phyloP scores from a whole-genome alignment of 2,329 filamentous ascomycete genomes.

The Beauveria medogensis region DNA sequence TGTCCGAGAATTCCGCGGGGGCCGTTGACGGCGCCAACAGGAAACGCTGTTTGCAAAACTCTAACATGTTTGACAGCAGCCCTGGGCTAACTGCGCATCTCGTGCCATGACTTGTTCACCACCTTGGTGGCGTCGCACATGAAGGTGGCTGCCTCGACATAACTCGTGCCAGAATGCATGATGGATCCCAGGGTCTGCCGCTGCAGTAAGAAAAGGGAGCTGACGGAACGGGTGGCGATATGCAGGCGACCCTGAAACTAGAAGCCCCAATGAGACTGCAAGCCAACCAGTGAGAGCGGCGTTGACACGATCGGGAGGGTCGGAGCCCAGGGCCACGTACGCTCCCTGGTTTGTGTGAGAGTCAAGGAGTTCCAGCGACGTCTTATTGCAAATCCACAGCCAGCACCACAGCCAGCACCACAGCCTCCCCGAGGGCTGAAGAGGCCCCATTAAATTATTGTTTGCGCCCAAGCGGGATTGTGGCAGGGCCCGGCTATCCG shows the following conservation, averaged over 20 bases:
- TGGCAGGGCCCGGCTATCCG: neutral
- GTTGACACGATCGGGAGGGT: constrained; percentile 2
- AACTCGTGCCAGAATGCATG: neutral
- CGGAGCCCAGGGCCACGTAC: constrained; percentile 2
- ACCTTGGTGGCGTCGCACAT: neutral
- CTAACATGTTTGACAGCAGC: neutral
- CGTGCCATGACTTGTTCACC: neutral
- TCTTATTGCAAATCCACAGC: no score
- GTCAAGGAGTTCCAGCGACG: no score
- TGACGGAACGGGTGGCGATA: neutral
- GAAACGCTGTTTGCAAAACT: neutral
- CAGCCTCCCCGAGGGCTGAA: neutral
- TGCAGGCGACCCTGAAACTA: constrained; percentile 7
- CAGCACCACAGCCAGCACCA: neutral
- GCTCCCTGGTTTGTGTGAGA: neutral
- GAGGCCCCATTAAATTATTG: neutral
- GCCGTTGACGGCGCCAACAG: neutral
- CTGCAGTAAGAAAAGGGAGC: constrained; percentile 6
- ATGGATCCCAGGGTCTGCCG: neutral
- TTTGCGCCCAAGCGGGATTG: constrained; percentile 3
- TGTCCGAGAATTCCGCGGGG: neutral
- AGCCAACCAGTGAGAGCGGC: neutral
- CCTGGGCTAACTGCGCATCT: neutral
- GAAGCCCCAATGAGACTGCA: neutral
- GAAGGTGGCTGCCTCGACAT: neutral